A percentile compares a stretch with the other conserved stretches of the same genome.
Evolutionary conservation across 495 filamentous ascomycete genomes (phyloP).

Genomic region (Penicillium paxilli): DNA sequence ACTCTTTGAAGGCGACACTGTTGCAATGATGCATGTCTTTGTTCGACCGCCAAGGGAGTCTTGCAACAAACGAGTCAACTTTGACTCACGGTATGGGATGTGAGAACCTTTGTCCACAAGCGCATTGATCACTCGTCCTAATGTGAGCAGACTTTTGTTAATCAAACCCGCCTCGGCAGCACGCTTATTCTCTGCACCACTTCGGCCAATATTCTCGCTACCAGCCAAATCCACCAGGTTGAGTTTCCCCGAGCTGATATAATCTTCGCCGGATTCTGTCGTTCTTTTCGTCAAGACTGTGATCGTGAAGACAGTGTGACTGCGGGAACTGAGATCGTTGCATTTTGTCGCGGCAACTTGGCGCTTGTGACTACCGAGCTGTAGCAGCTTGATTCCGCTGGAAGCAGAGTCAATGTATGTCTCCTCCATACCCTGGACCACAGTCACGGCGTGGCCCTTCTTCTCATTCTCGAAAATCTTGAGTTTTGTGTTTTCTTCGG

Average conservation of each 20-base stretch:
- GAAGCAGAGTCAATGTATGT: constrained; percentile 81
- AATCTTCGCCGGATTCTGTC: constrained; percentile 82
- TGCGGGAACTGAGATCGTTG: constrained; percentile 93
- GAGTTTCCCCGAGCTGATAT: constrained; percentile 88
- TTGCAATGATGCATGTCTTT: constrained; percentile 98
- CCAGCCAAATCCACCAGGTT: constrained; percentile 96
- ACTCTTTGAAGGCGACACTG: constrained; percentile 87
- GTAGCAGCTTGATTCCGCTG: constrained; percentile 85
- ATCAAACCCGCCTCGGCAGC: constrained; percentile 94
- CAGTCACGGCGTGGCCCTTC: constrained; percentile 72
- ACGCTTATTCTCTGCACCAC: constrained; percentile 95
- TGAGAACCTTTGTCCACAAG: constrained; percentile 87
- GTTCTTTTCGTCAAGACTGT: constrained; percentile 83
- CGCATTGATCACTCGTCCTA: constrained; percentile 96
- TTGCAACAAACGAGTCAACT: constrained; percentile 91
- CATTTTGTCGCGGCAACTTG: constrained; percentile 98
- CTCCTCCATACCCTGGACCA: constrained; percentile 98
- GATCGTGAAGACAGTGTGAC: constrained; percentile 95
- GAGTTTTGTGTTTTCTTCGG: constrained; percentile 78
- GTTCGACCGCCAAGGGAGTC: constrained; percentile 94
- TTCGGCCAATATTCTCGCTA: constrained; percentile 95
- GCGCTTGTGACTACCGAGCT: constrained; percentile 84
- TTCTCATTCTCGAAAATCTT: constrained; percentile 95
- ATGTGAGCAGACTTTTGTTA: constrained; percentile 93
- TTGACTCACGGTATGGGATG: constrained; percentile 95